Evolutionary conservation across 768 basidiomycete species (phyloP).

Genomic region (Termitomyces sp.): DNA sequence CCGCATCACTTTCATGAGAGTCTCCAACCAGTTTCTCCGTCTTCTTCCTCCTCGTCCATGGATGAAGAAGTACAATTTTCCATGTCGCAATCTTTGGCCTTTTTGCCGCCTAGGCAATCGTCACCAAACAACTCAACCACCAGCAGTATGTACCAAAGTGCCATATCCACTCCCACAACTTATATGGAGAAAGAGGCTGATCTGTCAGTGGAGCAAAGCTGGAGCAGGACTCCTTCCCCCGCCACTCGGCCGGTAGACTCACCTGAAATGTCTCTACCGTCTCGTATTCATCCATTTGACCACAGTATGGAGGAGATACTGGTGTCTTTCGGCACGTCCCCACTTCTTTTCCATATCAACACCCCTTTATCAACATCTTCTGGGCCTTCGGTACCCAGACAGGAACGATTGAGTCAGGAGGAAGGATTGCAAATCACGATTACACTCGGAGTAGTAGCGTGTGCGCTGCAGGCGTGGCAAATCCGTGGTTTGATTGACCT

Average conservation of each 20-base stretch:
- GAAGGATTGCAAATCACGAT: conserved; percentile 36
- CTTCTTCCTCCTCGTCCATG: conserved; percentile 52
- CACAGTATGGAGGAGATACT: conserved; percentile 36
- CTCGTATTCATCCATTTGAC: neutral
- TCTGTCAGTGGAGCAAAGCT: neutral
- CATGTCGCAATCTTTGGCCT: conserved; percentile 74
- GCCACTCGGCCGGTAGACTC: neutral
- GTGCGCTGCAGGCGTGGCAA: conserved; percentile 52
- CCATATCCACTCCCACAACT: conserved; percentile 36
- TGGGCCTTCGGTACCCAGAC: neutral
- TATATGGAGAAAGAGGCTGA: neutral
- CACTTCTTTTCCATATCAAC: conserved; percentile 49
- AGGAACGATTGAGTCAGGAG: conserved; percentile 1
- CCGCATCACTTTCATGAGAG: neutral
- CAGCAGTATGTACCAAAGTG: conserved; percentile 78
- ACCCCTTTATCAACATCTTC: conserved; percentile 32
- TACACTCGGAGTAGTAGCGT: conserved; percentile 46
- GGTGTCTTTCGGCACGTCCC: conserved; percentile 57
- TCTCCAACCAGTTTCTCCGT: conserved; percentile 33
- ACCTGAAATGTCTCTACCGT: neutral
- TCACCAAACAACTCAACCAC: conserved; percentile 43
- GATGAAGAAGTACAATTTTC: conserved; percentile 60
- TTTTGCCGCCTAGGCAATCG: conserved; percentile 42
- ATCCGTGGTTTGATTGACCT: conserved; percentile 42
- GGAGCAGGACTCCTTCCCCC: conserved; percentile 13